Evolutionary conservation across 257 asterid genomes (phyloP), one percentile per base, ranked within the genome.

Genomic region (Solanum clarkiae): DNA sequence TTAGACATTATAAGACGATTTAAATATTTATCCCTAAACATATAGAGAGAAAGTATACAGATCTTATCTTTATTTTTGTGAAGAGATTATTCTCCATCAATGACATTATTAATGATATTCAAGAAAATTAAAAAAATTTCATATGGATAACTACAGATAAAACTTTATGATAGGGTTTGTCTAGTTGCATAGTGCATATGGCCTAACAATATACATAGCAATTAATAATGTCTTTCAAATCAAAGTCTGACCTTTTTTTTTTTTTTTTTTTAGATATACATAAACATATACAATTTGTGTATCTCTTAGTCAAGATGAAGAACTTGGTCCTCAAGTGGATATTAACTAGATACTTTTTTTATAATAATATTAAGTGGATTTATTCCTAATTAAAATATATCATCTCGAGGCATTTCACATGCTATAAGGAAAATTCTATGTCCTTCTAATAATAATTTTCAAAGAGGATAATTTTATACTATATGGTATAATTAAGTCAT

Each of bases 371-470:
- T 59, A 59, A 32, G 54, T 47, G 44, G 71, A 86, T 66, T 86
- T 85, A 86, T 59, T 68, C 75, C 89, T 86, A 70, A 65, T 65
- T 12, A 12, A 65, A 26, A 74, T 80, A 36, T 26, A 89, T 84
- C 86, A 80, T 69, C 44, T 84, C 87, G 87, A 89, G 90, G 84
- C 86, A 85, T 47, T 85, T 86, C 91, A 86, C 89, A 86, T 90
- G 87, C 54, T 66, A 40, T 70, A 82, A 63, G 85, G 85, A 88
- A 49, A 26, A 26, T 26, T 77, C 26, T 26, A 6, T 26, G 65
- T 53, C 10, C 82, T 75, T 75, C 42, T 57, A 77, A 36, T 36
- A 36, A 5, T 36, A 36, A 26, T 77, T 77, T 51, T 77, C 65
- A 51, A 2, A 26, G 26, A 15, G 44, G 26, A 77, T 77, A 51